phyloP scores from a whole-genome alignment of 805 yeast species.

The Sungouiozyma intestinalis region DNA sequence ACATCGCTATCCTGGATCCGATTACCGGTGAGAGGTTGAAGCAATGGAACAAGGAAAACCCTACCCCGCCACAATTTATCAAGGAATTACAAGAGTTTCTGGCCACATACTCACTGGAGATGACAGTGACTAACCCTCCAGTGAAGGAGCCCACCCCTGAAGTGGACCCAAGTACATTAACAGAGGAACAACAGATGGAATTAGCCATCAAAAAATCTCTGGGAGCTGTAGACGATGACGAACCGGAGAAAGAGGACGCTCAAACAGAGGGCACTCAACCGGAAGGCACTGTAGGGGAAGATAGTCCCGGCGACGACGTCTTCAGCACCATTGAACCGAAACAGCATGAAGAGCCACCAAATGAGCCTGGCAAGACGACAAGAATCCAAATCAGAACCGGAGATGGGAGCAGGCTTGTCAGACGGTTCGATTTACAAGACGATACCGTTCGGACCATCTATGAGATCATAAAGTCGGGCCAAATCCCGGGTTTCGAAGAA shows the following conservation, averaged over 20 bases:
- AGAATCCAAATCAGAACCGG: slow-evolving; percentile 83
- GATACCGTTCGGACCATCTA: slow-evolving; percentile 55
- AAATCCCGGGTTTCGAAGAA: slow-evolving; percentile 34
- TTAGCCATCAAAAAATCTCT: slow-evolving; percentile 64
- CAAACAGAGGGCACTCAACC: slow-evolving; percentile 4
- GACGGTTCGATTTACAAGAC: slow-evolving; percentile 43
- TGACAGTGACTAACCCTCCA: slow-evolving; percentile 53
- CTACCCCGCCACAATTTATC: slow-evolving; percentile 49
- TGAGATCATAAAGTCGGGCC: slow-evolving; percentile 49
- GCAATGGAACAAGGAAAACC: slow-evolving; percentile 61
- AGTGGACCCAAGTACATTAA: slow-evolving; percentile 51
- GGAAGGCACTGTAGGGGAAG: not conserved
- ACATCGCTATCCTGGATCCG: slow-evolving; percentile 86
- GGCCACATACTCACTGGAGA: slow-evolving; percentile 50
- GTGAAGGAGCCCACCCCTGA: slow-evolving; percentile 46
- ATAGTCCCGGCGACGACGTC: slow-evolving; percentile 28
- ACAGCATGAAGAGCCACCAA: slow-evolving; percentile 54
- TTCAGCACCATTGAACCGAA: slow-evolving; percentile 41
- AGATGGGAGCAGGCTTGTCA: slow-evolving; percentile 73
- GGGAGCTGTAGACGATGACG: slow-evolving; percentile 18
- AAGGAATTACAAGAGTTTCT: slow-evolving; percentile 64
- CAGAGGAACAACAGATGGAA: slow-evolving; percentile 79
- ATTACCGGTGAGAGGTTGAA: slow-evolving; percentile 86
- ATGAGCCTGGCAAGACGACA: slow-evolving; percentile 45
- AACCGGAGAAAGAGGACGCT: slow-evolving; percentile 10